Evolutionary conservation across 495 filamentous ascomycete genomes (phyloP), one percentile per base, ranked within the genome.

Genomic region (Parathielavia appendiculata): DNA sequence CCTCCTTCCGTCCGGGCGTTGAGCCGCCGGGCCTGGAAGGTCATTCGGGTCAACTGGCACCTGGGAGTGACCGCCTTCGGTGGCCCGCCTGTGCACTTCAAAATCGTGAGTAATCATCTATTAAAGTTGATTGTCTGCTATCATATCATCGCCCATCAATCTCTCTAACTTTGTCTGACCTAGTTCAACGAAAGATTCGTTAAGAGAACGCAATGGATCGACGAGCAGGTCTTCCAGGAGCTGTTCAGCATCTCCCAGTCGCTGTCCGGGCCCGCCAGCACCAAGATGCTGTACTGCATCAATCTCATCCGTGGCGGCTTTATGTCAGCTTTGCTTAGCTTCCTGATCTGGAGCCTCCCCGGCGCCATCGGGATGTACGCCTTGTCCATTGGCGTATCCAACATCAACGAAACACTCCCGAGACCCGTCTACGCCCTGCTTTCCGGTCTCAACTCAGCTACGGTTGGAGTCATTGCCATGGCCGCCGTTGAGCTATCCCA

Each of bases 201-300:
- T 4, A 71, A 81, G 34, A 79, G 81, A 60, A 65, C 77, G 32
- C 73, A 74, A 66, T 93, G 89, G 89, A 83, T 92, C 43, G 84
- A 91, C 69, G 87, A 90, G 60, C 84, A 87, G 62, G 79, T 85
- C 56, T 95, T 88, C 71, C 86, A 91, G 71, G 89, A 95, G 64
- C 79, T 92, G 16, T 95, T 92, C 69, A 86, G 86, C 19, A 73
- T 95, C 60, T 87, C 82, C 47, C 89, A 92, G 69, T 83, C 84
- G 14, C 80, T 92, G 19, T 83, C 86, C 0, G 90, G 90, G 0
- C 89, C 90, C 0, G 89, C 67, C 1, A 87, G 83, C 66, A 91
- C 88, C 17, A 92, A 92, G 71, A 90, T 92, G 84, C 65, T 83
- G 0, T 92, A 88, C 61, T 88, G 85, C 61, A 83, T 92, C 32